Percentiles rank a stretch among this genome's conserved stretches.
phyloP scores from a whole-genome alignment of 345 rosid species.

The Brassica nigra region DNA sequence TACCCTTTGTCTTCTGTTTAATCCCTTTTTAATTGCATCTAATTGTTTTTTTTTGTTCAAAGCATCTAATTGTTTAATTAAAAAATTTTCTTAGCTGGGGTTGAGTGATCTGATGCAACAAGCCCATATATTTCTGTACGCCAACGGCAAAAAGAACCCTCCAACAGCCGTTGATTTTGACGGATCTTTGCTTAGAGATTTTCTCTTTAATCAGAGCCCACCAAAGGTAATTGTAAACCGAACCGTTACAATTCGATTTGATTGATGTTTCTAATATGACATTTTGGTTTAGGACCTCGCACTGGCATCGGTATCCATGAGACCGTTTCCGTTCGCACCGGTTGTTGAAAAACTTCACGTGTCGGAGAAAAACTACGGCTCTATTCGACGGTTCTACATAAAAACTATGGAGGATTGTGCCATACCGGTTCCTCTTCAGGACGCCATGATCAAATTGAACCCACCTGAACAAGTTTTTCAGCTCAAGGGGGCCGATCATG shows the following conservation, averaged over 20 bases:
- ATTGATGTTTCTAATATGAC: background rate
- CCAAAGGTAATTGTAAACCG: constrained; percentile 59
- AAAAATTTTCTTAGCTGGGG: constrained; percentile 40
- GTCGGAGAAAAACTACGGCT: constrained; percentile 56
- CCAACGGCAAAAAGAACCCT: constrained; percentile 76
- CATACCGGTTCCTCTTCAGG: constrained; percentile 55
- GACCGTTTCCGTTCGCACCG: constrained; percentile 90
- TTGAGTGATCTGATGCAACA: constrained; percentile 72
- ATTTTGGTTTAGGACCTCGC: constrained; percentile 67
- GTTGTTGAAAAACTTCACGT: constrained; percentile 77
- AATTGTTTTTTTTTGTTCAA: no score
- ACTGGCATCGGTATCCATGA: constrained; percentile 88
- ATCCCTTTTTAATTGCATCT: no score
- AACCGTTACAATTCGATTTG: constrained; percentile 8
- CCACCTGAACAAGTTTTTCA: constrained; percentile 60
- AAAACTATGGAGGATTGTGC: constrained; percentile 57
- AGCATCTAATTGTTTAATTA: no score
- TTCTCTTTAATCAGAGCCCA: constrained; percentile 81
- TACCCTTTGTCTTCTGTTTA: no score
- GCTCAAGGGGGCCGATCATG: constrained; percentile 72
- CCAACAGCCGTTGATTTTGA: constrained; percentile 92
- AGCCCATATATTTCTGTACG: constrained; percentile 75
- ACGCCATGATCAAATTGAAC: constrained; percentile 51
- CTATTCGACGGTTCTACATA: constrained; percentile 53
- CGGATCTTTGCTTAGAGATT: constrained; percentile 68